These are phyloP conservation scores for Clathrus columnatus DNA, from an alignment of 768 basidiomycete genomes.

Conservation along the genomic window DNA sequence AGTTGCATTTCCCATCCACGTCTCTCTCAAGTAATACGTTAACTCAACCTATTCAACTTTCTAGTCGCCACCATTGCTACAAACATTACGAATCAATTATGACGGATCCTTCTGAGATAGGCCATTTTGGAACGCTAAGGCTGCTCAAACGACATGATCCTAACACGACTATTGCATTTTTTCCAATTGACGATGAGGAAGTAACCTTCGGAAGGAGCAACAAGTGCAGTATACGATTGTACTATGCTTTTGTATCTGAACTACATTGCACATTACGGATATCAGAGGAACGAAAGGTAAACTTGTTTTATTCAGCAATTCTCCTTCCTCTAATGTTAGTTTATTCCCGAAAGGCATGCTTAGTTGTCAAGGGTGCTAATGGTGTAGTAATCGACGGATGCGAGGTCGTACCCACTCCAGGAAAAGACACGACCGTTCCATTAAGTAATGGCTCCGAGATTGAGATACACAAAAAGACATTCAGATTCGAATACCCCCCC, in stretches of 20 bases:
- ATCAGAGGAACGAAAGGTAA: constrained; percentile 49
- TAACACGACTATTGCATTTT: constrained; percentile 46
- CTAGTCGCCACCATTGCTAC: not conserved
- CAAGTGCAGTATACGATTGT: constrained; percentile 56
- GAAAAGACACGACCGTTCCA: constrained; percentile 39
- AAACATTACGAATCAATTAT: not conserved
- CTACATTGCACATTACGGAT: constrained; percentile 64
- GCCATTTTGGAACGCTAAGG: constrained; percentile 56
- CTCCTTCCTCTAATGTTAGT: not conserved
- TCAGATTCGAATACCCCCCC: constrained; percentile 68
- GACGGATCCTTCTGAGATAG: constrained; percentile 44
- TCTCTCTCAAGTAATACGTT: no score
- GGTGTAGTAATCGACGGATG: constrained; percentile 59
- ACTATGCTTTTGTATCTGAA: constrained; percentile 53
- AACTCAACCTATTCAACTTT: not conserved
- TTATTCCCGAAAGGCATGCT: constrained; percentile 53
- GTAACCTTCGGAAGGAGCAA: constrained; percentile 64
- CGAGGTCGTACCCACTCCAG: constrained; percentile 41
- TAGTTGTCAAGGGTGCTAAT: constrained; percentile 48
- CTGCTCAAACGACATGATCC: constrained; percentile 47
- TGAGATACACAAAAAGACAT: constrained; percentile 60
- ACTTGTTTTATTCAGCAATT: not conserved
- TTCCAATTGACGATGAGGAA: constrained; percentile 60
- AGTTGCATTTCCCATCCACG: no score
- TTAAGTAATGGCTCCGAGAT: constrained; percentile 57